Evolutionary conservation across 371 early-diverging fungal species (phyloP).

Genomic region (Cokeromyces recurvatus): DNA sequence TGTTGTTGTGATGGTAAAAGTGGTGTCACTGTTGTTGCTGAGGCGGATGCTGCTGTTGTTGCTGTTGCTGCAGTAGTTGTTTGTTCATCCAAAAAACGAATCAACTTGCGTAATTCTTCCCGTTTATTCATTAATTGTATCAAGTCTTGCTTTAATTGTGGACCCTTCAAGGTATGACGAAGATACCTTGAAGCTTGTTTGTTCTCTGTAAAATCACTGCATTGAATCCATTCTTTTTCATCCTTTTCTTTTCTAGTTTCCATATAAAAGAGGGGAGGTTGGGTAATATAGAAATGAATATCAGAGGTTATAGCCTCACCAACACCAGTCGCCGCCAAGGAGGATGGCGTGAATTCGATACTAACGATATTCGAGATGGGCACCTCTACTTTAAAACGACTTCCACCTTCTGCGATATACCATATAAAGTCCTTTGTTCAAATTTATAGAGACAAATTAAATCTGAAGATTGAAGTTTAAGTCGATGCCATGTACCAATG

Average conservation of each 20-base stretch:
- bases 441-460: slow-evolving; percentile 53
- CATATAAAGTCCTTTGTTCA: slow-evolving; percentile 46
- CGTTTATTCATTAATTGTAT: slow-evolving; percentile 16
- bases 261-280: slow-evolving; percentile 62
- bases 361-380: not conserved
- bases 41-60: no score
- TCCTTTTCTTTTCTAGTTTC: not conserved
- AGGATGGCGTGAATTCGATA: not conserved
- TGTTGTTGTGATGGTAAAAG: no score
- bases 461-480: slow-evolving; percentile 44
- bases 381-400: slow-evolving; percentile 34
- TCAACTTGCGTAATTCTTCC: slow-evolving; percentile 21
- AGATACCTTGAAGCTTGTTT: slow-evolving; percentile 60
- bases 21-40: no score
- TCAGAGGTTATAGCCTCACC: slow-evolving; percentile 26
- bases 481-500: slow-evolving; percentile 73
- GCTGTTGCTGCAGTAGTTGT: no score
- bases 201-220: slow-evolving; percentile 72
- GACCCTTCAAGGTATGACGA: slow-evolving; percentile 58
- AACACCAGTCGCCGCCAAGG: not conserved
- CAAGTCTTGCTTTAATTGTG: slow-evolving; percentile 45
- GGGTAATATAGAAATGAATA: slow-evolving; percentile 52
- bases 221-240: slow-evolving; percentile 50
- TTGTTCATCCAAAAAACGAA: slow-evolving; percentile 4
- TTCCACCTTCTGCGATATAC: slow-evolving; percentile 58